Percentiles rank a stretch among this genome's conserved stretches.
Evolutionary conservation across 306 rosid species (phyloP).

Genomic region (Cajanus cajan): DNA sequence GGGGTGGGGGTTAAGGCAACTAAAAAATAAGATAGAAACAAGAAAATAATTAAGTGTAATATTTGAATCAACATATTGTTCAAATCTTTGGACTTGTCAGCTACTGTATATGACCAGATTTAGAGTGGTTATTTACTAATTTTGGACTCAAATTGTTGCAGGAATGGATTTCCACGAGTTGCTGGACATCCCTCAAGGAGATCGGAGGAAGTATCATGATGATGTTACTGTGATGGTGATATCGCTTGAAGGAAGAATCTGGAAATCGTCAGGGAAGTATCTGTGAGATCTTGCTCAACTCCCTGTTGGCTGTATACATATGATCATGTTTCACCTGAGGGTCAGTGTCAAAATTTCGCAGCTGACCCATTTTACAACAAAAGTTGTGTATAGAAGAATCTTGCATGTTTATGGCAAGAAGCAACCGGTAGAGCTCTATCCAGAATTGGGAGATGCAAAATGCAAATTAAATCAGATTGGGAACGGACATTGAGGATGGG

Average conservation of each 20-base stretch:
- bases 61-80: neutral
- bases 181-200: slow-evolving; percentile 91
- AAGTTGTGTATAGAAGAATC: neutral
- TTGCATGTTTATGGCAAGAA: neutral
- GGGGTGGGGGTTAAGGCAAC: neutral
- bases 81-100: neutral
- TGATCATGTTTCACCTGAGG: slow-evolving; percentile 10
- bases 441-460: neutral
- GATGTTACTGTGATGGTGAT: slow-evolving; percentile 90
- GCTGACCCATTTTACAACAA: neutral
- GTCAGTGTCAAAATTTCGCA: neutral
- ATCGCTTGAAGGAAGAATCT: slow-evolving; percentile 92
- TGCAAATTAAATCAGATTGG: neutral
- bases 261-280: slow-evolving; percentile 94
- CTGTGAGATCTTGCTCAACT: slow-evolving; percentile 43
- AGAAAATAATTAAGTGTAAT: neutral
- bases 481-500: neutral
- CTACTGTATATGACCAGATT: neutral
- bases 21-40: neutral
- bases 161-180: slow-evolving; percentile 91
- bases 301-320: slow-evolving; percentile 28
- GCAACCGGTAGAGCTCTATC: neutral
- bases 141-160: slow-evolving; percentile 28
- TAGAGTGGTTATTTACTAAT: slow-evolving; percentile 13
- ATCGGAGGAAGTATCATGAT: slow-evolving; percentile 82